These are phyloP conservation scores for Annulohypoxylon maeteangense DNA, from an alignment of 495 filamentous ascomycete species.

Conservation along the genomic window DNA sequence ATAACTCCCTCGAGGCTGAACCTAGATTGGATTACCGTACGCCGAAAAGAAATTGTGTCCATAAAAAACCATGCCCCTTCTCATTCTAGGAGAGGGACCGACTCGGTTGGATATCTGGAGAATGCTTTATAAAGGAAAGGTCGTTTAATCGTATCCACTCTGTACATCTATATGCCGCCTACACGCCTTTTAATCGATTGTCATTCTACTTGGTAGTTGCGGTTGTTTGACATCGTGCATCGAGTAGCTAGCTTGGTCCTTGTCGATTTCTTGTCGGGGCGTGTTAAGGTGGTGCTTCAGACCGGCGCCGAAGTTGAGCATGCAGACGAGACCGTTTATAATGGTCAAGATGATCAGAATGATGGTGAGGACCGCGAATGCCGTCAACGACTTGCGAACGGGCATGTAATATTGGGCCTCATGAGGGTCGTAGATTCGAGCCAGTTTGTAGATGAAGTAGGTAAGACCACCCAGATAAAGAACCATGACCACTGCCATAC, in stretches of 20 bases:
- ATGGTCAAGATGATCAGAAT: conserved; percentile 90
- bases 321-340: conserved; percentile 85
- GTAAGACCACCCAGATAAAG: conserved; percentile 90
- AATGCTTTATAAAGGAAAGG: conserved; percentile 42
- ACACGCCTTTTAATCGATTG: conserved; percentile 73
- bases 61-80: conserved; percentile 23
- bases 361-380: conserved; percentile 93
- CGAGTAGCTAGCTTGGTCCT: conserved; percentile 75
- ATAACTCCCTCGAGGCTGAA: conserved; percentile 31
- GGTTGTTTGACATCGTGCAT: conserved; percentile 65
- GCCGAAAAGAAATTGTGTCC: conserved; percentile 29
- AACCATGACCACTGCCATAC: conserved; percentile 81
- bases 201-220: conserved; percentile 79
- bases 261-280: conserved; percentile 76
- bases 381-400: conserved; percentile 82
- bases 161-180: conserved; percentile 44
- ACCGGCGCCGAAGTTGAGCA: conserved; percentile 88
- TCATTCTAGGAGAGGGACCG: conserved; percentile 26
- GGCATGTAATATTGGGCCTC: conserved; percentile 70
- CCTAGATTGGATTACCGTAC: conserved; percentile 35
- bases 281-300: conserved; percentile 85
- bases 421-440: conserved; percentile 83
- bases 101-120: conserved; percentile 45
- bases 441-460: conserved; percentile 98
- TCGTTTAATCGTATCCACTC: conserved; percentile 50